A percentile compares a stretch with the other conserved stretches of the same genome.
Evolutionary conservation across 73 alveolate genomes (phyloP).

Genomic region (Urostyla sp.): DNA sequence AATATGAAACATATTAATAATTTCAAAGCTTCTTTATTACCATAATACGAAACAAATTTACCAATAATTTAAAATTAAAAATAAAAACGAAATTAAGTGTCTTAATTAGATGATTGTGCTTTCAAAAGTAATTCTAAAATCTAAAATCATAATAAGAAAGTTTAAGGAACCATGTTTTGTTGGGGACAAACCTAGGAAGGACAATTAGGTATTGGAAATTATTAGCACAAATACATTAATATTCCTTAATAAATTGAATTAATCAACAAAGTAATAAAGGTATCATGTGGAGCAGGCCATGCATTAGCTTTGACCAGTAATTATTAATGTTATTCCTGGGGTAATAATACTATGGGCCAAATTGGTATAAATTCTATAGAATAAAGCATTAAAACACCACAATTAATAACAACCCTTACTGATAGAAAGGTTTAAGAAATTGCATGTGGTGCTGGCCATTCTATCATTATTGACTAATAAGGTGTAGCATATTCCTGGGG

Average conservation of each 20-base stretch:
- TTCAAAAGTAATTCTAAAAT: neutral
- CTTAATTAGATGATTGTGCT: neutral
- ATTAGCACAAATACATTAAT: neutral
- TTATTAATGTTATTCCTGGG: constrained; percentile 43
- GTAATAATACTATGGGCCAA: constrained; percentile 20
- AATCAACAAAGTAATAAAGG: neutral
- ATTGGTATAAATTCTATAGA: constrained; percentile 26
- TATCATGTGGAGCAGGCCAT: constrained; percentile 57
- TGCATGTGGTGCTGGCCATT: constrained; percentile 60
- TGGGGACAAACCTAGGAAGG: constrained; percentile 50
- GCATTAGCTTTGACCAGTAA: neutral
- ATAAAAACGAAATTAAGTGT: neutral
- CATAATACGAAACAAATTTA: neutral
- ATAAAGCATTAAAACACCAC: constrained; percentile 3
- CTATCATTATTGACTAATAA: constrained; percentile 12
- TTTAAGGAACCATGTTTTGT: constrained; percentile 15
- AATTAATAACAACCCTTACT: neutral
- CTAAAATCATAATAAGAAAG: neutral
- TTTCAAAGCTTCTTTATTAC: constrained; percentile 22
- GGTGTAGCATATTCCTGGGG: constrained; percentile 57
- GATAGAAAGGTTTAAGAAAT: constrained; percentile 37
- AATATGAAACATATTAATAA: constrained; percentile 29
- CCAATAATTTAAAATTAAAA: neutral
- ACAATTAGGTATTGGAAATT: neutral
- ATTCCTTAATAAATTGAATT: neutral